Evolutionary conservation across 1,284 basidiomycete species (phyloP).

Genomic region (Leccinum colubrinum): DNA sequence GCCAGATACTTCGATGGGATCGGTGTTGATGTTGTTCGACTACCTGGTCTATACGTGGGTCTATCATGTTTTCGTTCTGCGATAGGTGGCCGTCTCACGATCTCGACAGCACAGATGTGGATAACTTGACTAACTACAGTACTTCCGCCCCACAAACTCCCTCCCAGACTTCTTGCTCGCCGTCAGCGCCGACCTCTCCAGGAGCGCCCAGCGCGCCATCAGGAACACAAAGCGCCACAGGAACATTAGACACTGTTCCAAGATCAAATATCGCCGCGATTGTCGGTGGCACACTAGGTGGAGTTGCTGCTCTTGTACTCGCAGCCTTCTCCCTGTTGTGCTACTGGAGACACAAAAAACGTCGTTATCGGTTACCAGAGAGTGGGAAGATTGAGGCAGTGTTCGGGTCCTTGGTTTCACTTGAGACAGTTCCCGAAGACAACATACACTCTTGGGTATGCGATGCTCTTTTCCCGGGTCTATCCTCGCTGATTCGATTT

Average conservation of each 20-base stretch:
- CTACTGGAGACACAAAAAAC: background rate
- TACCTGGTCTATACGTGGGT: conserved; percentile 15
- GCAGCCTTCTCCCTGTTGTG: background rate
- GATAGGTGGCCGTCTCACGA: background rate
- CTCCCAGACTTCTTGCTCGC: background rate
- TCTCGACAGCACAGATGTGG: accelerated
- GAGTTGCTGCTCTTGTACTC: background rate
- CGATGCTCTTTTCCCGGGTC: background rate
- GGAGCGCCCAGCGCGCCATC: background rate
- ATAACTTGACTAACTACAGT: no score
- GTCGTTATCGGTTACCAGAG: background rate
- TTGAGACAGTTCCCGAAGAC: no score
- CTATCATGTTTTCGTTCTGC: accelerated
- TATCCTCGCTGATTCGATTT: background rate
- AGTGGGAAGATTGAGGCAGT: background rate
- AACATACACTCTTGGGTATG: background rate
- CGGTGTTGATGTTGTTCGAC: conserved; percentile 14
- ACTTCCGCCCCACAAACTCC: background rate
- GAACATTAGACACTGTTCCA: background rate
- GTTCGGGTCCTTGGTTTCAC: background rate
- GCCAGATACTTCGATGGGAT: background rate
- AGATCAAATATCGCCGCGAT: background rate
- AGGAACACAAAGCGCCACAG: background rate
- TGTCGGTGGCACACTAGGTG: background rate
- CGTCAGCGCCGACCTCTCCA: background rate